Percentiles rank a stretch among this genome's conserved stretches.
These are phyloP conservation scores for Gyromitra esculenta DNA, from an alignment of 2,329 filamentous ascomycete genomes.

Conservation along the genomic window DNA sequence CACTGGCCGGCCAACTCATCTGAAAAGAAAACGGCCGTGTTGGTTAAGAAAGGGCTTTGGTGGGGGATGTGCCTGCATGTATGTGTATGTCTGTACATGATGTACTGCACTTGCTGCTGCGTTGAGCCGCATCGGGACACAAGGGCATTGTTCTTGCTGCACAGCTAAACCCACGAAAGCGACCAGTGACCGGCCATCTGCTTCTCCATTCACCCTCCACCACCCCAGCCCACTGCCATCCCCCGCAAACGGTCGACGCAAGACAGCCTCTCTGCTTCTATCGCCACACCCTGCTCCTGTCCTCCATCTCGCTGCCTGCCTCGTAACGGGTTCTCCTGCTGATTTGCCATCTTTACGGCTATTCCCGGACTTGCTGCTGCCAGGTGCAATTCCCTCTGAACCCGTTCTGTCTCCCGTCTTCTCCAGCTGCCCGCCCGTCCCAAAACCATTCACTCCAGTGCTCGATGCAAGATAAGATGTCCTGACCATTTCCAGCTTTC, in stretches of 20 bases:
- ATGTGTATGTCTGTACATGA: neutral
- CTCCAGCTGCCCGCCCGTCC: neutral
- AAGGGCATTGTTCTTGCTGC: conserved; percentile 11
- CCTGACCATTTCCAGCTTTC: conserved; percentile 14
- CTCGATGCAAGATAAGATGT: neutral
- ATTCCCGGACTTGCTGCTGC: conserved; percentile 13
- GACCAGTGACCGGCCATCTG: conserved; percentile 5
- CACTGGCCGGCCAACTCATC: neutral
- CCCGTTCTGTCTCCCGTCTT: neutral
- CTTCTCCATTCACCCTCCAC: too few species aligned
- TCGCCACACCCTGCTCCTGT: neutral
- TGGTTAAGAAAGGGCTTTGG: neutral
- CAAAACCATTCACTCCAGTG: neutral
- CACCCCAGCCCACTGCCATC: too few species aligned
- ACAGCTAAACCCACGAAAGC: neutral
- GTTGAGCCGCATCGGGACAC: conserved; percentile 8
- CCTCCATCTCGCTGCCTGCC: neutral
- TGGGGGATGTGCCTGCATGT: neutral
- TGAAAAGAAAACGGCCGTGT: conserved; percentile 2
- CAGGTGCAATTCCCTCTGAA: conserved; percentile 32
- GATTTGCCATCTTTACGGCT: conserved; percentile 19
- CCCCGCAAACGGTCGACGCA: neutral
- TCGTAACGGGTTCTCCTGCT: neutral
- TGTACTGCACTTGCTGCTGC: neutral
- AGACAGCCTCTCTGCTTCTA: neutral